A percentile compares a stretch with the other conserved stretches of the same genome.
phyloP scores from a whole-genome alignment of 345 rosid species.

The Eucalyptus camaldulensis region DNA sequence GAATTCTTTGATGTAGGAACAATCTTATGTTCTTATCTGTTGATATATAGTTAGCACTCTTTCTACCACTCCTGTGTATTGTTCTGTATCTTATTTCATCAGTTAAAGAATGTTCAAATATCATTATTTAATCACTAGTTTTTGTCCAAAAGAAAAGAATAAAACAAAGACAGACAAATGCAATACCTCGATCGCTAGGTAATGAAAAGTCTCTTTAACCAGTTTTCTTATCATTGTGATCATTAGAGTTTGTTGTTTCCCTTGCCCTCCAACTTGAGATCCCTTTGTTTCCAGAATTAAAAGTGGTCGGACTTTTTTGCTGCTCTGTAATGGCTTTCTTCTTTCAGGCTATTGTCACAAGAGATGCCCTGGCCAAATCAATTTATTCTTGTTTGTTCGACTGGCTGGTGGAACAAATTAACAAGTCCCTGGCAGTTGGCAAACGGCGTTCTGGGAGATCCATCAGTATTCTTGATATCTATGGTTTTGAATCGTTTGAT shows the following conservation, averaged over 20 bases:
- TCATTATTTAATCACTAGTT: neutral
- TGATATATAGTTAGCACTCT: neutral
- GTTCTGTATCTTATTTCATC: neutral
- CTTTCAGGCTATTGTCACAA: constrained; percentile 10
- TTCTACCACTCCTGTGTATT: neutral
- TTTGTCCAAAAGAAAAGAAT: neutral
- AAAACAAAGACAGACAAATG: neutral
- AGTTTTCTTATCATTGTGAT: neutral
- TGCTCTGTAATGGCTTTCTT: neutral
- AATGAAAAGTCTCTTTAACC: neutral
- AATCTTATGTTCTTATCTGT: neutral
- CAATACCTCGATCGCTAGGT: neutral
- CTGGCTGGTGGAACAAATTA: constrained; percentile 94
- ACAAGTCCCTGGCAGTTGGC: constrained; percentile 92
- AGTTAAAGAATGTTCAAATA: neutral
- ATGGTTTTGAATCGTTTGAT: constrained; percentile 97
- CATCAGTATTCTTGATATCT: constrained; percentile 97
- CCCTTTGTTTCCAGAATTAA: neutral
- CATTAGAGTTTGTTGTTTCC: neutral
- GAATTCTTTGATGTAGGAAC: neutral
- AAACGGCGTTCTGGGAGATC: constrained; percentile 93
- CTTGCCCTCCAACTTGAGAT: neutral
- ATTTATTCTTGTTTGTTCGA: constrained; percentile 87
- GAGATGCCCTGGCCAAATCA: constrained; percentile 97
- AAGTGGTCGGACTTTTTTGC: neutral